Conservation (phyloP, 331 rosid genomes). For the Pyrus hybrid region DNA sequence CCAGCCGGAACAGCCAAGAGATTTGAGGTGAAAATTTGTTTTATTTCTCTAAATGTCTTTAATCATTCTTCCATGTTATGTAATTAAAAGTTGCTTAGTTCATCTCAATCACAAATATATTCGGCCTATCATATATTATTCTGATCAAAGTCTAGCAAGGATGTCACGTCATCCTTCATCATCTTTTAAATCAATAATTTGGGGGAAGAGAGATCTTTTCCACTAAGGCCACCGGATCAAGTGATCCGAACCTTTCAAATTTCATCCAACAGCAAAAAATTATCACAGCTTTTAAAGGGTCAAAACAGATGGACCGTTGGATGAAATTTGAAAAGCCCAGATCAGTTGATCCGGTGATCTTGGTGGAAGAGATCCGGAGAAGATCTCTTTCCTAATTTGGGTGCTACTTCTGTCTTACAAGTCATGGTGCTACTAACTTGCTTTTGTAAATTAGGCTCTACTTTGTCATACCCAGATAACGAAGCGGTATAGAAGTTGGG, state of each 20-base stretch:
- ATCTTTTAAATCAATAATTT: background rate
- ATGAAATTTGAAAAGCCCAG: fast-evolving
- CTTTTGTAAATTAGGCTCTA: background rate
- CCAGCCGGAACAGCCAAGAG: slow-evolving; percentile 79
- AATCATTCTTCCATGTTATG: background rate
- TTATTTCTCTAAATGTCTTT: background rate
- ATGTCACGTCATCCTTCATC: background rate
- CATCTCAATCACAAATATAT: background rate
- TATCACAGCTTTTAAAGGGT: too few species aligned
- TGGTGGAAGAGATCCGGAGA: too few species aligned
- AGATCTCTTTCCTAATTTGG: too few species aligned
- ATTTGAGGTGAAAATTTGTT: slow-evolving; percentile 59
- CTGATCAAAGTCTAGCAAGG: background rate
- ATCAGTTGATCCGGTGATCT: too few species aligned
- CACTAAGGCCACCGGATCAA: too few species aligned
- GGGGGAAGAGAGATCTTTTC: too few species aligned
- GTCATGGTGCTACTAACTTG: background rate
- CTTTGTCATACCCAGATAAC: too few species aligned
- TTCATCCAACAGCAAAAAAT: too few species aligned
- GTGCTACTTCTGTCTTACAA: background rate
- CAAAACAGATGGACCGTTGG: fast-evolving
- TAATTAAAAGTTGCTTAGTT: background rate
- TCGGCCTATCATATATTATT: background rate
- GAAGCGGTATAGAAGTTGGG: too few species aligned
- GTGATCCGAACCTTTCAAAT: too few species aligned